These are phyloP conservation scores for Mucor velutinosus DNA, from an alignment of 371 early-diverging fungal species.

Conservation along the genomic window DNA sequence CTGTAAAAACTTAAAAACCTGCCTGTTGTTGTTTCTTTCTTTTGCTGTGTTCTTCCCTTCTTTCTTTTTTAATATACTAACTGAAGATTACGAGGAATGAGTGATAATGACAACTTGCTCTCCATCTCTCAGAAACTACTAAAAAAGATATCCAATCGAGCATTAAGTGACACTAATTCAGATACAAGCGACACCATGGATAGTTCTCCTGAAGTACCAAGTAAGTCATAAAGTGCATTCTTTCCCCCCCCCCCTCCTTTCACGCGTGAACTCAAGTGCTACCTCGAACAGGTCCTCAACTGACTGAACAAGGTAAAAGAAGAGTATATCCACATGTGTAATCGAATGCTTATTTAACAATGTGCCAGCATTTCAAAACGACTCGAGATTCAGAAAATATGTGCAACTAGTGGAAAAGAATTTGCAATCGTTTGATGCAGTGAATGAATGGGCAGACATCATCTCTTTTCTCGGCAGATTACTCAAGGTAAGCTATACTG, in stretches of 20 bases:
- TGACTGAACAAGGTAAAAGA: constrained; percentile 18
- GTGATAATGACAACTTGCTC: constrained; percentile 29
- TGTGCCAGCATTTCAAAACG: constrained; percentile 38
- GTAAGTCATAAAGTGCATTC: constrained; percentile 1
- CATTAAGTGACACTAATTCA: constrained; percentile 15
- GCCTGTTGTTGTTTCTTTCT: not conserved
- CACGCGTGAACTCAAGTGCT: not conserved
- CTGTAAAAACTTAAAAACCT: not conserved
- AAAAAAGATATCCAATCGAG: constrained; percentile 30
- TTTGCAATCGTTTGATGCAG: constrained; percentile 87
- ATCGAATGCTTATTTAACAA: not conserved
- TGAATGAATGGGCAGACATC: constrained; percentile 96
- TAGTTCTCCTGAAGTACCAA: constrained; percentile 19
- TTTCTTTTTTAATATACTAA: not conserved
- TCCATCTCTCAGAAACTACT: constrained; percentile 33
- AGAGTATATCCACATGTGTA: not conserved
- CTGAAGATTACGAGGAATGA: constrained; percentile 7
- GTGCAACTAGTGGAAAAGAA: constrained; percentile 83
- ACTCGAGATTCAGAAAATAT: constrained; percentile 82
- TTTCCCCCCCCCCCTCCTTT: no score
- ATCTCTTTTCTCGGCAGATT: constrained; percentile 89
- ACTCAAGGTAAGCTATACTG: constrained; percentile 59
- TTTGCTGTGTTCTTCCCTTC: not conserved
- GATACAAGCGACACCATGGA: constrained; percentile 15
- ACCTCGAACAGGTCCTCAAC: constrained; percentile 3